Percentiles rank a stretch among this genome's conserved stretches.
Evolutionary conservation across 2,329 filamentous ascomycete genomes (phyloP).

Genomic region (Chrysoporthe austroafricana): DNA sequence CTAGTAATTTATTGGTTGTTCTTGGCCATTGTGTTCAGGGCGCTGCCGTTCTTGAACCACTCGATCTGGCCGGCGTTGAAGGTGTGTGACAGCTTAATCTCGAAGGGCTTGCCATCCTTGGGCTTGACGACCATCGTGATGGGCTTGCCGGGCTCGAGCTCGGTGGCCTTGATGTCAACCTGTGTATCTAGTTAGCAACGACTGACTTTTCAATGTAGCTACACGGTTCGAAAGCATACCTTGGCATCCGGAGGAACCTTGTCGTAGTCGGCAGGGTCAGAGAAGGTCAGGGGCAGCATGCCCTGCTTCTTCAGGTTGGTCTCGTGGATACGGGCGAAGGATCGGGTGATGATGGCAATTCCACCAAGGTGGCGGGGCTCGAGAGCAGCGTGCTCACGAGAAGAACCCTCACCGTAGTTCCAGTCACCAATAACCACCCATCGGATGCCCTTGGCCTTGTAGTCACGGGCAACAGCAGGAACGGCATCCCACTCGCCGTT

Average conservation of each 20-base stretch:
- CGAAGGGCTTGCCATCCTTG: conserved; percentile 79
- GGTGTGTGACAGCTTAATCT: conserved; percentile 86
- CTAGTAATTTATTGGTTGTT: conserved; percentile 38
- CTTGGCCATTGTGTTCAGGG: conserved; percentile 99
- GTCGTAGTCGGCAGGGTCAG: conserved; percentile 94
- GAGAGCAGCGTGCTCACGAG: conserved; percentile 96
- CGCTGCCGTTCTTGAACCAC: conserved; percentile 98
- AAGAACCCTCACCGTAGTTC: conserved; percentile 99
- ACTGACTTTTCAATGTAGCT: no score
- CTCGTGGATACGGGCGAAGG: conserved; percentile 99
- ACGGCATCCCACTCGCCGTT: conserved; percentile 85
- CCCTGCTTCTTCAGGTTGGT: conserved; percentile 99
- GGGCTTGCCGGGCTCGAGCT: conserved; percentile 91
- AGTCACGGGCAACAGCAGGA: conserved; percentile 92
- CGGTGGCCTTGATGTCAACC: conserved; percentile 84
- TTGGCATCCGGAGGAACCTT: conserved; percentile 93
- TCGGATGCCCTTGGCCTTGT: conserved; percentile 92
- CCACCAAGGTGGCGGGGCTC: conserved; percentile 97
- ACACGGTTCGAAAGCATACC: conserved; percentile 44
- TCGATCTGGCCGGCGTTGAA: conserved; percentile 98
- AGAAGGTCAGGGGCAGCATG: conserved; percentile 97
- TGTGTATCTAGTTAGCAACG: conserved; percentile 32
- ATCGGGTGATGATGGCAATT: conserved; percentile 93
- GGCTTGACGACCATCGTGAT: conserved; percentile 91
- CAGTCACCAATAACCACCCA: conserved; percentile 99